A percentile compares a stretch with the other conserved stretches of the same genome.
Conservation (phyloP, 2,329 filamentous ascomycete genomes). For the Celoporthe dispersa region DNA sequence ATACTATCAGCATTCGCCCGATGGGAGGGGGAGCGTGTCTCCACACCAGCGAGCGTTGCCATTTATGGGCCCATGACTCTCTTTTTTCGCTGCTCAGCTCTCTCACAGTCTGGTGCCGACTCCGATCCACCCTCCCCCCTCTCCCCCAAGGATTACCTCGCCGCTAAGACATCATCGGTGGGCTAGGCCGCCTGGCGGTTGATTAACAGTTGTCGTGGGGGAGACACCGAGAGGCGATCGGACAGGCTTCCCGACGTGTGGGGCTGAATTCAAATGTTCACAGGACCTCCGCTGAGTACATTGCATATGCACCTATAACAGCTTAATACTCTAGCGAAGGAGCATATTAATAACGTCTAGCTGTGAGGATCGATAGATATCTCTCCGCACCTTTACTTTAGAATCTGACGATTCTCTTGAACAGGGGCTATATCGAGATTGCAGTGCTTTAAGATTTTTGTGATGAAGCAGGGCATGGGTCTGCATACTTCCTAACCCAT, state of each 20-base stretch:
- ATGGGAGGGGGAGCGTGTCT: not conserved
- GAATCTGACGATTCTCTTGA: too few species aligned
- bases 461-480: too few species aligned
- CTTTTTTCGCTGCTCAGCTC: not conserved
- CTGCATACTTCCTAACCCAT: too few species aligned
- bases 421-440: too few species aligned
- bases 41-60: not conserved
- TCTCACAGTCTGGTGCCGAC: not conserved
- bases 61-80: not conserved
- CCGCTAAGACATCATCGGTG: not conserved
- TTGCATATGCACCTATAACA: not conserved
- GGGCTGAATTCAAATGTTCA: not conserved
- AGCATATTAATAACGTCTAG: not conserved
- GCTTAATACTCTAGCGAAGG: not conserved
- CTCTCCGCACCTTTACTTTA: not conserved
- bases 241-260: conserved; percentile 1
- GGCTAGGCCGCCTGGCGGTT: not conserved
- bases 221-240: not conserved
- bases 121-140: not conserved
- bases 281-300: not conserved
- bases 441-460: too few species aligned
- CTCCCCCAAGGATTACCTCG: not conserved
- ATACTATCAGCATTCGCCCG: not conserved
- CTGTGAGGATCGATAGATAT: not conserved
- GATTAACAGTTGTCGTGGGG: not conserved